Percentiles rank a stretch among this genome's conserved stretches.
Conservation (phyloP, 192 early-diverging fungal genomes). For the Linnemannia zychae region DNA sequence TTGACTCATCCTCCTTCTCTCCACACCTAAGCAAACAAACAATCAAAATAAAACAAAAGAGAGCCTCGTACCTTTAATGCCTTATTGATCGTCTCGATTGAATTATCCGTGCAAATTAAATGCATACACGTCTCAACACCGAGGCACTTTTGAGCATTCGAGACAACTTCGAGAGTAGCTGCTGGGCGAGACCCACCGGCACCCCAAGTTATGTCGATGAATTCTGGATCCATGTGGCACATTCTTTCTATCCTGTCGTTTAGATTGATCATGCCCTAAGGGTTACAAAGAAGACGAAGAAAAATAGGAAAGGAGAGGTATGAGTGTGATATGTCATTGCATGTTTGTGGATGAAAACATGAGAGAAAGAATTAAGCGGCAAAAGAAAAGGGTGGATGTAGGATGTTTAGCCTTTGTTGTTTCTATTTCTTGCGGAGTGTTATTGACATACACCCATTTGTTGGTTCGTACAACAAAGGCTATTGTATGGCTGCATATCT, state of each 20-base stretch:
- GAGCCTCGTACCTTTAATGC: conserved; percentile 74
- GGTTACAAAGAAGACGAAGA: background rate
- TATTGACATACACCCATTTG: background rate
- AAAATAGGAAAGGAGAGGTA: background rate
- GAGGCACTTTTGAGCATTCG: conserved; percentile 86
- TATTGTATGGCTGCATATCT: too few relatives aligned
- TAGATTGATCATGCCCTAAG: conserved; percentile 86
- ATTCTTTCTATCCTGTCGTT: conserved; percentile 96
- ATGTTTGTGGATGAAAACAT: background rate
- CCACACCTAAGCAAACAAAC: conserved; percentile 9
- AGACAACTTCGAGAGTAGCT: conserved; percentile 85
- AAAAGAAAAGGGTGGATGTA: background rate
- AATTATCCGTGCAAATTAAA: conserved; percentile 98
- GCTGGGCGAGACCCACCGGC: conserved; percentile 92
- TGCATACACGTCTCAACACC: conserved; percentile 95
- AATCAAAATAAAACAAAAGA: background rate
- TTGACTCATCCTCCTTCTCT: conserved; percentile 4
- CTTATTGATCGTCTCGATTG: conserved; percentile 81
- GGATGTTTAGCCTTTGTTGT: background rate
- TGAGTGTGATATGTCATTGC: background rate
- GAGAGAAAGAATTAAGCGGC: background rate
- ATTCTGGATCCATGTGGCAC: conserved; percentile 86
- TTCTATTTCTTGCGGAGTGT: background rate
- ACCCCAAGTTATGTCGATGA: conserved; percentile 97
- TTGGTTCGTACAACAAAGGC: background rate